phyloP scores from a whole-genome alignment of 2,329 filamentous ascomycete genomes.

The Tolypocladium inflatum region DNA sequence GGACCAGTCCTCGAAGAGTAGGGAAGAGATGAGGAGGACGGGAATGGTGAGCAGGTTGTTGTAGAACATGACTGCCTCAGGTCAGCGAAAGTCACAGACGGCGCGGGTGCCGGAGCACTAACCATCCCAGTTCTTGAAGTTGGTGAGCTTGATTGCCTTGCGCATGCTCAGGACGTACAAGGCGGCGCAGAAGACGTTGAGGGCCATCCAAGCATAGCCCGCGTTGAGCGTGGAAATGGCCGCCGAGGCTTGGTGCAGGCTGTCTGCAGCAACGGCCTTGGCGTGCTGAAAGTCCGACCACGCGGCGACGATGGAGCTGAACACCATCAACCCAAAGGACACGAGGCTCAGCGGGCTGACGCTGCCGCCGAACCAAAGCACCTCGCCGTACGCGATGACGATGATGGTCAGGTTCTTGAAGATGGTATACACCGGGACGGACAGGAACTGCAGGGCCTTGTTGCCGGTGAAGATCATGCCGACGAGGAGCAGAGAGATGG shows the following conservation, averaged over 20 bases:
- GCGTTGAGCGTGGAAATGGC: conserved; percentile 85
- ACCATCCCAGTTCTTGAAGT: conserved; percentile 99
- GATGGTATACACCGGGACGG: conserved; percentile 97
- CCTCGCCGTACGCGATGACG: conserved; percentile 95
- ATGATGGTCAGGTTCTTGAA: conserved; percentile 99
- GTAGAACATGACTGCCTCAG: conserved; percentile 87
- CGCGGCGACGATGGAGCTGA: conserved; percentile 87
- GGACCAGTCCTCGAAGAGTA: conserved; percentile 90
- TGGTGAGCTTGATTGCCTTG: conserved; percentile 98
- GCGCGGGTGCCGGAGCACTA: conserved; percentile 31
- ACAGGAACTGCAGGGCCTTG: conserved; percentile 92
- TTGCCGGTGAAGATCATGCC: conserved; percentile 99
- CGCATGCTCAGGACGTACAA: conserved; percentile 88
- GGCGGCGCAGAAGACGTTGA: conserved; percentile 93
- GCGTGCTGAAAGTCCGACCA: conserved; percentile 95
- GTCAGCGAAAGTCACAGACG: conserved; percentile 17
- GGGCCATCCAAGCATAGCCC: conserved; percentile 94
- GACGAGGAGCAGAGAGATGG: conserved; percentile 88
- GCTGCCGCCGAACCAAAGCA: conserved; percentile 93
- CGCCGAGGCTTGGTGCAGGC: conserved; percentile 55
- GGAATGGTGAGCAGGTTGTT: conserved; percentile 98
- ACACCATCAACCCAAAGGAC: conserved; percentile 92
- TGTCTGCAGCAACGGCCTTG: conserved; percentile 49
- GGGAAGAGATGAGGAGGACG: conserved; percentile 71
- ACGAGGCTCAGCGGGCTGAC: conserved; percentile 82